phyloP scores from a whole-genome alignment of 129 eudicot genomes.

The Tanacetum coccineum region DNA sequence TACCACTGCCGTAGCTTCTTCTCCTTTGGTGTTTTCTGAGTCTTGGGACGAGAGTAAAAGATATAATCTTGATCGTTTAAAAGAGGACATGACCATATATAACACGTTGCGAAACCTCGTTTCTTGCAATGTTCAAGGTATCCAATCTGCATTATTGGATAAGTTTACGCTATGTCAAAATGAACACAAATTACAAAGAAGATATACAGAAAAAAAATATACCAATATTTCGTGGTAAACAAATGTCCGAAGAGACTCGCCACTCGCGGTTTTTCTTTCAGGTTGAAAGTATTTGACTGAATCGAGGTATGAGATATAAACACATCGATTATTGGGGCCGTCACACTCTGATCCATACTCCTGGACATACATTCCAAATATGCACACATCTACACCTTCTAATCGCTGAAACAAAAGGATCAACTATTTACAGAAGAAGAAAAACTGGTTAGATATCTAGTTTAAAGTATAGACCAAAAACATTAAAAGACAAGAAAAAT shows the following conservation, averaged over 20 bases:
- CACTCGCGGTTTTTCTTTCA: conserved; percentile 41
- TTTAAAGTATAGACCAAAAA: not conserved
- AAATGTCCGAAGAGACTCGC: conserved; percentile 77
- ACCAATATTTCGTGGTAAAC: conserved; percentile 85
- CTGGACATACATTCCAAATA: conserved; percentile 76
- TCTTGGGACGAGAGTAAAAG: conserved; percentile 69
- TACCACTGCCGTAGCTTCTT: conserved; percentile 69
- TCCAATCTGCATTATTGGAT: conserved; percentile 49
- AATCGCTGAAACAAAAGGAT: conserved; percentile 64
- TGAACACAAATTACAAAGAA: not conserved
- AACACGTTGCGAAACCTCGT: conserved; percentile 67
- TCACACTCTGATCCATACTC: conserved; percentile 80
- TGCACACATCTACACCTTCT: conserved; percentile 75
- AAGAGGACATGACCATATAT: conserved; percentile 86
- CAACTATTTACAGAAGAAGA: conserved; percentile 39
- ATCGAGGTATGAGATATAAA: conserved; percentile 76
- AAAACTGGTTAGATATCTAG: conserved; percentile 10
- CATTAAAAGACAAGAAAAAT: not conserved
- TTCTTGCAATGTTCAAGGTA: conserved; percentile 84
- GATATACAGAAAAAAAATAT: conserved; percentile 1
- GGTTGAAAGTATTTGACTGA: conserved; percentile 81
- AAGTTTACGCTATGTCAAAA: not conserved
- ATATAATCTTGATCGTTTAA: conserved; percentile 57
- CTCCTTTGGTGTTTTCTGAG: conserved; percentile 58
- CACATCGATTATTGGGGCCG: conserved; percentile 66